Conservation (phyloP, 1,284 basidiomycete species). For the Anthracocystis setariae region DNA sequence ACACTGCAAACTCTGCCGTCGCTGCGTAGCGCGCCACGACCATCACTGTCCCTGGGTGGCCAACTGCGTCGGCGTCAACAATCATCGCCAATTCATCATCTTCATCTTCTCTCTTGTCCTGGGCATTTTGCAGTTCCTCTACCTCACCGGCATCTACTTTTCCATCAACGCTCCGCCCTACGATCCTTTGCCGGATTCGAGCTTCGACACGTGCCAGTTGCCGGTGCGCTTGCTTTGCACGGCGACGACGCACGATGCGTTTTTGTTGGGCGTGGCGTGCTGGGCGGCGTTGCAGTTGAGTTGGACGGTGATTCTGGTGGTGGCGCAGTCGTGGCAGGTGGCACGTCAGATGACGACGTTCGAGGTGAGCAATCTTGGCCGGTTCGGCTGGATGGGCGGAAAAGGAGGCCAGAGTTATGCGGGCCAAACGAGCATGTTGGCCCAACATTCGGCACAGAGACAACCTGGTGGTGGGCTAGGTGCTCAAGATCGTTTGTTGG, state of each 20-base stretch:
- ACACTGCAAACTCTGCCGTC: constrained; percentile 91
- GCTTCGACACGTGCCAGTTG: constrained; percentile 74
- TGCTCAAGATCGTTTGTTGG: constrained; percentile 16
- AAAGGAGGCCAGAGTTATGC: constrained; percentile 76
- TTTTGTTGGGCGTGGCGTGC: constrained; percentile 80
- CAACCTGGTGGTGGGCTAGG: constrained; percentile 1
- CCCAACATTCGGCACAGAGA: constrained; percentile 21
- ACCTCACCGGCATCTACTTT: constrained; percentile 75
- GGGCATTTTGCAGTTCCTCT: constrained; percentile 83
- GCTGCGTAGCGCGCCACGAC: constrained; percentile 77
- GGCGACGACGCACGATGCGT: constrained; percentile 74
- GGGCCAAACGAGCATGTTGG: constrained; percentile 41
- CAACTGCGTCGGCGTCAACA: constrained; percentile 94
- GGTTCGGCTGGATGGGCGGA: constrained; percentile 97
- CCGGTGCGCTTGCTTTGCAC: constrained; percentile 75
- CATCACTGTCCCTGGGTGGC: constrained; percentile 98
- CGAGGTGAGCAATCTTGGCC: constrained; percentile 91
- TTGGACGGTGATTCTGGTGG: constrained; percentile 89
- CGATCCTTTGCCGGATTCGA: constrained; percentile 37
- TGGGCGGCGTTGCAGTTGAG: constrained; percentile 92
- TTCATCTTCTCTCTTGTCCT: constrained; percentile 86
- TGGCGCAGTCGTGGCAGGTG: constrained; percentile 89
- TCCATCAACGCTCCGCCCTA: constrained; percentile 40
- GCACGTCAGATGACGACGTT: constrained; percentile 94
- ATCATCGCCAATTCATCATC: constrained; percentile 92